Base-by-base conservation (phyloP, 2,329 filamentous ascomycete species). In the Beauveria australis region DNA sequence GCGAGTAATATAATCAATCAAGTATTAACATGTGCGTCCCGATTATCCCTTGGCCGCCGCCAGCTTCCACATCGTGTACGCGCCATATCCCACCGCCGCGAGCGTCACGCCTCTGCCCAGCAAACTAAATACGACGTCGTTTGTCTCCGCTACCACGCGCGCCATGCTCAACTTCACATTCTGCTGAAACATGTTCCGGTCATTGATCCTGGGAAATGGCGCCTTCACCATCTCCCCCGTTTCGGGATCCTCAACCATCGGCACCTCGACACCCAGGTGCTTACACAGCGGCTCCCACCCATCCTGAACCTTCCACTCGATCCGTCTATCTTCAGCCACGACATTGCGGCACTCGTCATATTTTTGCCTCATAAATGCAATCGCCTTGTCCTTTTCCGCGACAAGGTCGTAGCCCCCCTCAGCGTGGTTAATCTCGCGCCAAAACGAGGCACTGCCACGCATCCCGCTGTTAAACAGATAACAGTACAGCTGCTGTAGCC, bases 271-370 rank as follows among this genome's bases (percentile, higher is more conserved):
- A 8, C 65, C 71, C 2, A 79, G 68, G 46, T 75, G 73, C 22
- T 69, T 61, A 55, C 76, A 79, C 10, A 79, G 68, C 8, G 76
- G 75, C n/a, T 53, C 67, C 74, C 75, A 79, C 3, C 76, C 75
- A 8, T 75, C 71, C 30, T 68, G 67, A 14, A 77, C 67, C n/a
- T 64, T 66, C 62, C 69, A 78, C 60, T 78, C 74, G 24, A 79
- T 65, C 24, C 75, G 64, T 0, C 72, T 66, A 16, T 73, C 69
- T 3, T 63, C 65, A 7, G 72, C 67, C 19, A 76, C 74, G 28
- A 67, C 64, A 14, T 69, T 68, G 8, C 71, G 67, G 19, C 74
- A 73, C 54, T 75, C 71, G 24, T 67, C 65, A 59, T 78, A 78
- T 41, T 72, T 71, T 0, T 67, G 63, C n/a, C 69, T 66, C 63